A percentile compares a stretch with the other conserved stretches of the same genome.
These are phyloP conservation scores for Papiliotrema terrestris DNA, from an alignment of 1,284 basidiomycete genomes.

Conservation along the genomic window DNA sequence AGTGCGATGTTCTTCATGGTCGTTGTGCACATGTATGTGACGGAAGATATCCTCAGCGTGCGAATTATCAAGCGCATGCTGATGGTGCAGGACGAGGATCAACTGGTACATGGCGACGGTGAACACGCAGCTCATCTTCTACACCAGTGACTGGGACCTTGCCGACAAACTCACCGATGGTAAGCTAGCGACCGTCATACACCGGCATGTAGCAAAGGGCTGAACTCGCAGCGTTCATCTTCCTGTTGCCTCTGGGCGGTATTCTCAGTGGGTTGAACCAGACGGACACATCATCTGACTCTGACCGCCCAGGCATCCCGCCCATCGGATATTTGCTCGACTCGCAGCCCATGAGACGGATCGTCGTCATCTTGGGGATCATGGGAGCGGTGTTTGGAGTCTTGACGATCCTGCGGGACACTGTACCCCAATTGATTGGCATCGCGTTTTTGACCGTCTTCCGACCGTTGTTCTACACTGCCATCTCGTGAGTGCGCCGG, in stretches of 20 bases:
- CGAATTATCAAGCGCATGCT: conserved; percentile 10
- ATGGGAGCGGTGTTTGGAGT: conserved; percentile 39
- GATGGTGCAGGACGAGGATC: conserved; percentile 43
- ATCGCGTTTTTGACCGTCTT: conserved; percentile 43
- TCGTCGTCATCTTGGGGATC: conserved; percentile 35
- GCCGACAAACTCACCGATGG: conserved; percentile 39
- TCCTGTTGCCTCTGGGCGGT: conserved; percentile 48
- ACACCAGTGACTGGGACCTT: conserved; percentile 30
- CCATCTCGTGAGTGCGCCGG: conserved; percentile 15
- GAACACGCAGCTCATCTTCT: conserved; percentile 43
- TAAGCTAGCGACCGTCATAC: conserved; percentile 9
- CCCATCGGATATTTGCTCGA: conserved; percentile 46
- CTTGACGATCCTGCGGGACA: conserved; percentile 31
- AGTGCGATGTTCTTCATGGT: conserved; percentile 24
- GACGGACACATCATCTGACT: not conserved
- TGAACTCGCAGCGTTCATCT: conserved; percentile 40
- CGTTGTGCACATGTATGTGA: conserved; percentile 27
- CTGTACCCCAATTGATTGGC: conserved; percentile 35
- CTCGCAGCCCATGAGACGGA: conserved; percentile 31
- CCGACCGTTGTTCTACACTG: conserved; percentile 47
- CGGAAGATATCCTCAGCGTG: not conserved
- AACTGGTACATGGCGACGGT: conserved; percentile 49
- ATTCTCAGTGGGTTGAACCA: conserved; percentile 28
- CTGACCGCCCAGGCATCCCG: conserved; percentile 28
- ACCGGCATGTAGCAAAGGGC: conserved; percentile 45